Evolutionary conservation across 164 flowering plant species (phyloP), one percentile per base, ranked within the genome.

Genomic region (Dillenia suffruticosa): DNA sequence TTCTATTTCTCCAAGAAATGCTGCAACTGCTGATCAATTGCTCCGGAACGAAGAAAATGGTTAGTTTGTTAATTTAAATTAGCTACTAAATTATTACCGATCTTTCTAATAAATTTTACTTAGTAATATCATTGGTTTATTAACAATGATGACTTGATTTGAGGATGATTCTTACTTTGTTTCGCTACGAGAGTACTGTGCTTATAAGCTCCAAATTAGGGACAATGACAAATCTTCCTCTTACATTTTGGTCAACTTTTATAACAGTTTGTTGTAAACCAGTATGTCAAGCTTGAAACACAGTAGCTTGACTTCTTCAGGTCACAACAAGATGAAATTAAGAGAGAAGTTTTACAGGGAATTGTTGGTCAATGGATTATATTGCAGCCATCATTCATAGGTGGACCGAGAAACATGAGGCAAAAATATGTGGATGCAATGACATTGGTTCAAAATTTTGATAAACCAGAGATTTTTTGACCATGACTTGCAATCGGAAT

Each of bases 401-500:
- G 68, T 0, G 60, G 66, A 1, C 68, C 70, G 0, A 26, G 64
- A 5, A 68, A 65, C 13, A 73, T 73, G 73, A 9, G 44, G 0
- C 17, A 19, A 1, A 12, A 53, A 7, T 67, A 53, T 51, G 3
- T 49, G 4, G 70, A 72, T 56, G 69, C 67, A 2, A 76, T 69
- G 76, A 19, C 71, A 0, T 47, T 72, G 7, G 63, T 69, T 0
- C 57, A 57, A 51, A 12, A 44, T 0, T 69, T 51, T 44, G 69
- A 69, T 3, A 72, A 69, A 24, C 72, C 71, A 0, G 48, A 67
- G 15, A 2, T 70, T 74, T 74, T 17, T 16, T 74, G 0, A 71
- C 72, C 10, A 58, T 71, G 59, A 72, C 70, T 12, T 76, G 70
- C 46, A 76, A 76, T 12, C 54, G 69, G 9, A 9, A 43, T 0